Conservation (phyloP, 2,329 filamentous ascomycete species). For the Chaetomiaceae sp. region DNA sequence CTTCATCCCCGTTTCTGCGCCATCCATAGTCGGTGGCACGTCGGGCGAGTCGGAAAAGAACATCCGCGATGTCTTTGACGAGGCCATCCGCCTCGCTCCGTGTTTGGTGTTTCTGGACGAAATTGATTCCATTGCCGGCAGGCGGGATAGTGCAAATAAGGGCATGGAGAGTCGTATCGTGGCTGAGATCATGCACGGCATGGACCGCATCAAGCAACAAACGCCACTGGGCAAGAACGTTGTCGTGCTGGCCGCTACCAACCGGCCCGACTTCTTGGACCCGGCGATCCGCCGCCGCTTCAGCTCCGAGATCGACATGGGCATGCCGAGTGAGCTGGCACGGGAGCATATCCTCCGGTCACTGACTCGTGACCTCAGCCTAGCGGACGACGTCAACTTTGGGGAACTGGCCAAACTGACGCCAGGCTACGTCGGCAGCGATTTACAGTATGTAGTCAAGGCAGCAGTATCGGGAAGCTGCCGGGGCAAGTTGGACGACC, state of each 20-base stretch:
- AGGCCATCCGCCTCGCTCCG: slow-evolving; percentile 79
- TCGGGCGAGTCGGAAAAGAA: slow-evolving; percentile 87
- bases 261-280: slow-evolving; percentile 80
- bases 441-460: slow-evolving; percentile 64
- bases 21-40: slow-evolving; percentile 79
- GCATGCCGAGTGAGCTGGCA: slow-evolving; percentile 74
- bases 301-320: slow-evolving; percentile 81
- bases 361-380: slow-evolving; percentile 60
- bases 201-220: slow-evolving; percentile 74
- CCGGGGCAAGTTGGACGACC: slow-evolving; percentile 29
- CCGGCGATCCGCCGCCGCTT: slow-evolving; percentile 68
- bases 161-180: slow-evolving; percentile 90
- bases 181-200: slow-evolving; percentile 75
- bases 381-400: slow-evolving; percentile 71
- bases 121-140: slow-evolving; percentile 85
- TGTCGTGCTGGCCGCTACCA: slow-evolving; percentile 87
- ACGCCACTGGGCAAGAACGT: slow-evolving; percentile 71
- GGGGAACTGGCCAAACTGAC: slow-evolving; percentile 72
- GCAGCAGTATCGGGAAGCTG: slow-evolving; percentile 39
- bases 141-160: slow-evolving; percentile 74
- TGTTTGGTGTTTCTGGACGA: slow-evolving; percentile 90
- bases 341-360: slow-evolving; percentile 74
- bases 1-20: slow-evolving; percentile 77
- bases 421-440: slow-evolving; percentile 88
- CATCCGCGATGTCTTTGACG: slow-evolving; percentile 78